Evolutionary conservation across 1,284 basidiomycete genomes (phyloP), one percentile per base, ranked within the genome.

Genomic region (Ustilago loliicola): DNA sequence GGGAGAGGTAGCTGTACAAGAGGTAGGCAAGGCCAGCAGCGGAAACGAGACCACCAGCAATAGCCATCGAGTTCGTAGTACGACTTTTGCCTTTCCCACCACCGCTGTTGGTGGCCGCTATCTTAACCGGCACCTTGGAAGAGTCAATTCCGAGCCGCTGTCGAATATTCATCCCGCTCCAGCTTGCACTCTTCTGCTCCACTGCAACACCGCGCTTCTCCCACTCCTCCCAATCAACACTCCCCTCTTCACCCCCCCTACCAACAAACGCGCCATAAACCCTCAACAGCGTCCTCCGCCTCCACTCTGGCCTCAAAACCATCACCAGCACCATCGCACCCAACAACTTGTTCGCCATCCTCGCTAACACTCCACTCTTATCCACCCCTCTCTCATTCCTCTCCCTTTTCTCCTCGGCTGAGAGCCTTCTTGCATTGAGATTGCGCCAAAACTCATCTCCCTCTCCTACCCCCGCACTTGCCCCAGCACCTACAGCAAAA

Each of bases 381-480:
- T 19, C 40, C 25, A 1, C 36, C 51, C 11, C 42, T n/a, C 11
- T 21, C 42, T 38, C 27, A 13, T 29, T 13, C 34, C 50, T 7
- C n/a, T 51, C 61, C 4, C 53, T 63, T 21, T 36, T 11, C 13
- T 51, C 45, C n/a, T 42, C 3, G 27, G 65, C 68, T 7, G 30
- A 47, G 19, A 69, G 21, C 17, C 74, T 11, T 2, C 63, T 67
- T 11, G 50, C 51, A 42, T 72, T 63, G 11, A 72, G 30, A 25
- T 66, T 62, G 15, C 71, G 45, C 75, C 75, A 77, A 55, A 77
- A 72, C 11, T 71, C 66, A n/a, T 74, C 79, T 8, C 56, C 72
- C 15, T 52, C 72, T 1, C 59, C 68, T 9, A 27, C 60, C 17
- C 48, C 54, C 36, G 13, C 50, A 15, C 10, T 40, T 6, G 38